Evolutionary conservation across 352 stramenopile species (phyloP).

Genomic region (Globisporangium orthogonon): DNA sequence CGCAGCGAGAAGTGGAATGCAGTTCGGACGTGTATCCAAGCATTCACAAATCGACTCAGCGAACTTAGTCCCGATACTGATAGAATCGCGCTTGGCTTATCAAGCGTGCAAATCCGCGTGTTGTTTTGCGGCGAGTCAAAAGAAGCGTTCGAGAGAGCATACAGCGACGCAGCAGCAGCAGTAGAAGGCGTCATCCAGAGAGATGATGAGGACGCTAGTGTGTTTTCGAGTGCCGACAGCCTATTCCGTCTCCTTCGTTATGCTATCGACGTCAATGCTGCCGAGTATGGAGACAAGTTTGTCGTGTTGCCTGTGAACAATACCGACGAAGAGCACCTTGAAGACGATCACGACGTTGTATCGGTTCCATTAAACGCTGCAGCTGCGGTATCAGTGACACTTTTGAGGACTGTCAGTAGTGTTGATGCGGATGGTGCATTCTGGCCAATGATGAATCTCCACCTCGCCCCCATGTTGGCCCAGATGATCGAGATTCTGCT

Average conservation of each 20-base stretch:
- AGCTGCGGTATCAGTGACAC: not conserved
- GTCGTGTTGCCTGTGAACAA: constrained; percentile 2
- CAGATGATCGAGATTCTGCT: constrained; percentile 4
- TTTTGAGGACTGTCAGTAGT: not conserved
- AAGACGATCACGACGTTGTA: not conserved
- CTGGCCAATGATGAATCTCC: not conserved
- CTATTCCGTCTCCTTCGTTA: constrained; percentile 14
- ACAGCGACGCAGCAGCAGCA: not conserved
- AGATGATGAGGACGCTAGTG: not conserved
- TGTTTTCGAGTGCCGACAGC: not conserved
- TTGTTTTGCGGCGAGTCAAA: constrained; percentile 13
- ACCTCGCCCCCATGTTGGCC: constrained; percentile 7
- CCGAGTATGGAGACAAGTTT: not conserved
- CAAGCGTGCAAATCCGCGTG: constrained; percentile 6
- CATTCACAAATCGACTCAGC: constrained; percentile 1
- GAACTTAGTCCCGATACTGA: not conserved
- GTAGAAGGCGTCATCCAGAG: not conserved
- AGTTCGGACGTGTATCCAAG: not conserved
- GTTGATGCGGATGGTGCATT: not conserved
- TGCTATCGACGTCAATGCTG: constrained; percentile 3
- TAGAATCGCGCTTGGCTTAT: not conserved
- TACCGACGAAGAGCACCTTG: not conserved
- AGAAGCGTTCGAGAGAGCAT: constrained; percentile 4
- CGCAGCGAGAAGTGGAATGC: not conserved
- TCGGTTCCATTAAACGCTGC: not conserved